These are phyloP conservation scores for Lactarius deliciosus DNA, from an alignment of 768 basidiomycete genomes.

Conservation along the genomic window DNA sequence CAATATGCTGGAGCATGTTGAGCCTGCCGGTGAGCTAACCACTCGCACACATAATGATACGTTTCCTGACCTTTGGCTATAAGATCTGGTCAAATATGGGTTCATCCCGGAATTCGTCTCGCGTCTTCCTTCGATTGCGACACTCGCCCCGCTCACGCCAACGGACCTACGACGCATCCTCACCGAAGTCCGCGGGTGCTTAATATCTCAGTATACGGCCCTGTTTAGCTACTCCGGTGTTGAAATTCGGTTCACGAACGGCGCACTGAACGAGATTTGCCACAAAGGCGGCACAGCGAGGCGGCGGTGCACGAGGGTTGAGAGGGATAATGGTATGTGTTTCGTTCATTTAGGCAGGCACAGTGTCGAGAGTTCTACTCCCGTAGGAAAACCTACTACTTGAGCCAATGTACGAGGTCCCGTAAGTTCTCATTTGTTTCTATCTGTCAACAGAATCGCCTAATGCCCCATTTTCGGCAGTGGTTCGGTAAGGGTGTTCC, in stretches of 20 bases:
- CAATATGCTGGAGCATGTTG: constrained; percentile 65
- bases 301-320: constrained; percentile 88
- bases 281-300: constrained; percentile 72
- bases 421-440: constrained; percentile 51
- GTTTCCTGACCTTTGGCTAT: not conserved
- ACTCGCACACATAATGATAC: not conserved
- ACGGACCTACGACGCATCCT: constrained; percentile 86
- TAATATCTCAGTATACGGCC: constrained; percentile 86
- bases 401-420: constrained; percentile 91
- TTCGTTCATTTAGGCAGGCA: constrained; percentile 2
- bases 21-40: constrained; percentile 57
- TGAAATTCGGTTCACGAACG: constrained; percentile 82
- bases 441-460: constrained; percentile 8
- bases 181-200: constrained; percentile 87
- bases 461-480: constrained; percentile 37
- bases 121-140: constrained; percentile 88
- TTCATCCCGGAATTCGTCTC: constrained; percentile 97
- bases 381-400: constrained; percentile 73
- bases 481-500: constrained; percentile 59
- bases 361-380: constrained; percentile 3
- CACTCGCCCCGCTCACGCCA: constrained; percentile 75
- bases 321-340: constrained; percentile 77
- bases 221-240: constrained; percentile 82
- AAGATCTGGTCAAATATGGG: constrained; percentile 87
- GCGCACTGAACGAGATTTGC: constrained; percentile 81